Evolutionary conservation across 768 basidiomycete species (phyloP), one percentile per base, ranked within the genome.

Genomic region (Sarcomyxa edulis): DNA sequence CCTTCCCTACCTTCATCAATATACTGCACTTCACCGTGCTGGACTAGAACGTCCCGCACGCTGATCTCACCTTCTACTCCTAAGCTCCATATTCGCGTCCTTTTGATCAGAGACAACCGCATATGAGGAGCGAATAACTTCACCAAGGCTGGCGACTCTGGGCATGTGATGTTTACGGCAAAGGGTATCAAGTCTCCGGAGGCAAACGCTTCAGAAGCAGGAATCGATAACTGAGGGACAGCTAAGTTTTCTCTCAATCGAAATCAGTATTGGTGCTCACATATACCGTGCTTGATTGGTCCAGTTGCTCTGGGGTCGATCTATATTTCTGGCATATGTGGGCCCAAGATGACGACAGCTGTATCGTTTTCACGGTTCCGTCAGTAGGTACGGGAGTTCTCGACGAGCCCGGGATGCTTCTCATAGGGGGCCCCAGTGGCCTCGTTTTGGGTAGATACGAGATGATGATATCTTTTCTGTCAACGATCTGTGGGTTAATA

Each of bases 391-490:
- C 43, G 26, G 52, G 28, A 16, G 47, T 41, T 35, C 50, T 39
- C 18, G 52, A 50, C 15, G 55, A 50, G 36, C 48, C 48, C 10
- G 59, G 62, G 14, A 65, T 58, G 11, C 52, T 40, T n/a, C 50
- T 44, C 30, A 66, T 34, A 4, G 64, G 54, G 11, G 66, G 61
- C 25, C 55, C 38, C 11, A 49, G 26, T 3, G 69, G 70, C 32
- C 58, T 58, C 11, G 68, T 58, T 47, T 69, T 68, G 2, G 69
- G 70, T 14, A 72, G 54, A 46, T 71, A 71, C 25, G 66, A 54
- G 9, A 72, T 50, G 7, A 60, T 64, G 30, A 69, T 56, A 27
- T 42, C 40, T 45, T 48, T 56, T 35, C 61, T 62, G 38, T 22
- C n/a, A n/a, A n/a, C n/a, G n/a, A 19, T 35, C 9, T 6, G 18